phyloP scores from a whole-genome alignment of 2,329 filamentous ascomycete species.

The Colletotrichum brevisporum region DNA sequence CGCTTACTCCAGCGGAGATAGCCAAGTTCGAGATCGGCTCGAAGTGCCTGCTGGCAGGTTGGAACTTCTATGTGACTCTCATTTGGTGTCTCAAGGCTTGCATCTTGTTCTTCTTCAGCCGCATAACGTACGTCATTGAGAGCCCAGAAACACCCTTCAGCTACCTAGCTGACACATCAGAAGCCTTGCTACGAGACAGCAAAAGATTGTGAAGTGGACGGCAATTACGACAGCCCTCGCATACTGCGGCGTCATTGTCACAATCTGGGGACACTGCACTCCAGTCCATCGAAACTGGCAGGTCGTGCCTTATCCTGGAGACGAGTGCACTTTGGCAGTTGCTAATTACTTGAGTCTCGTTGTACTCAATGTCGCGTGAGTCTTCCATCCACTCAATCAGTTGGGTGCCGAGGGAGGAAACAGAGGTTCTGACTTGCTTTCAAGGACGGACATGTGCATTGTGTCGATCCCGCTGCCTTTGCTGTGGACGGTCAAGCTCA shows the following conservation, averaged over 20 bases:
- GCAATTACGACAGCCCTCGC: conserved; percentile 48
- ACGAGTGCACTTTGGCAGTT: conserved; percentile 52
- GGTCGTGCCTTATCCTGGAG: conserved; percentile 57
- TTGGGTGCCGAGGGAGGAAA: background rate
- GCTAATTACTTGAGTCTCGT: conserved; percentile 55
- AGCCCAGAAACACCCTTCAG: background rate
- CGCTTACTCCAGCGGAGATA: conserved; percentile 49
- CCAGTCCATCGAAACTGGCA: conserved; percentile 57
- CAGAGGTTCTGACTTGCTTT: background rate
- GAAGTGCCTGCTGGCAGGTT: conserved; percentile 53
- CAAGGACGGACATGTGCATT: conserved; percentile 56
- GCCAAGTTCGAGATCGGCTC: conserved; percentile 50
- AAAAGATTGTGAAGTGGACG: conserved; percentile 54
- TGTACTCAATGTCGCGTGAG: conserved; percentile 53
- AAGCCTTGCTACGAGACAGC: conserved; percentile 54
- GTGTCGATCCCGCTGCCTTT: conserved; percentile 57
- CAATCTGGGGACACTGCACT: conserved; percentile 53
- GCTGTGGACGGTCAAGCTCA: conserved; percentile 56
- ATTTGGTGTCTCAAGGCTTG: conserved; percentile 60
- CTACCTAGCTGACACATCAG: background rate
- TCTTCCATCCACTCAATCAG: background rate
- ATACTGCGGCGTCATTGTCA: conserved; percentile 51
- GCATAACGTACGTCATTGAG: conserved; percentile 54
- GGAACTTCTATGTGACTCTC: conserved; percentile 57
- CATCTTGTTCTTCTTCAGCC: conserved; percentile 59